Evolutionary conservation across 768 basidiomycete genomes (phyloP).

Genomic region (Pleurotus pulmonarius): DNA sequence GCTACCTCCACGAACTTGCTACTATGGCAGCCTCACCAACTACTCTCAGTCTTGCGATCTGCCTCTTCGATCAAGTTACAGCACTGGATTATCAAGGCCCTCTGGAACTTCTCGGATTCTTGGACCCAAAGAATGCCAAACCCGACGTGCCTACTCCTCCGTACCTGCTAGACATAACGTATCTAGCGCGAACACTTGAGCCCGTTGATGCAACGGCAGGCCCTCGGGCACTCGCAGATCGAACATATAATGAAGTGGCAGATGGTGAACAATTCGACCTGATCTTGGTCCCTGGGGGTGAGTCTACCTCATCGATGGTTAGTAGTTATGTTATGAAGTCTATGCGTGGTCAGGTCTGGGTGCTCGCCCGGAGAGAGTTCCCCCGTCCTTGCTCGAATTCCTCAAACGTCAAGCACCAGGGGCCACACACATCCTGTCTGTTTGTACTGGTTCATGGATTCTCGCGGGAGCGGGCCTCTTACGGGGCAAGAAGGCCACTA

Average conservation of each 20-base stretch:
- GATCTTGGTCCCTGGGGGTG: conserved; percentile 3
- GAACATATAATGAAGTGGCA: neutral
- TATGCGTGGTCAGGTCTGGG: neutral
- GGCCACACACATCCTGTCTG: conserved; percentile 28
- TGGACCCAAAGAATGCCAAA: neutral
- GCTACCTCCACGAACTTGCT: too few relatives aligned
- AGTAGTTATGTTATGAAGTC: too few relatives aligned
- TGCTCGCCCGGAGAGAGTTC: neutral
- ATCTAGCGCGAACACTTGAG: conserved; percentile 15
- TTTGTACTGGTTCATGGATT: conserved; percentile 28
- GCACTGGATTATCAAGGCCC: conserved; percentile 20
- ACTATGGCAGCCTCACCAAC: neutral
- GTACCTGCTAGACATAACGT: conserved; percentile 10
- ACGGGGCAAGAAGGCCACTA: conserved; percentile 30
- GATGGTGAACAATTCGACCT: conserved; percentile 4
- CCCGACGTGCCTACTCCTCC: neutral
- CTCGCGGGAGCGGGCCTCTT: conserved; percentile 28
- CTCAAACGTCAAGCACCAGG: conserved; percentile 21
- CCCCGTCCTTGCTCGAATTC: conserved; percentile 15
- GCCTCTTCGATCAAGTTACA: conserved; percentile 18
- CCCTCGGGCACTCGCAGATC: conserved; percentile 4
- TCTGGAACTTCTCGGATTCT: conserved; percentile 16
- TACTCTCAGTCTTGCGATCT: conserved; percentile 16
- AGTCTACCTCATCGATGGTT: neutral
- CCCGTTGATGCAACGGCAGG: conserved; percentile 14